Base-by-base conservation (phyloP, 805 yeast species). In the Monosporozyma aquatica region DNA sequence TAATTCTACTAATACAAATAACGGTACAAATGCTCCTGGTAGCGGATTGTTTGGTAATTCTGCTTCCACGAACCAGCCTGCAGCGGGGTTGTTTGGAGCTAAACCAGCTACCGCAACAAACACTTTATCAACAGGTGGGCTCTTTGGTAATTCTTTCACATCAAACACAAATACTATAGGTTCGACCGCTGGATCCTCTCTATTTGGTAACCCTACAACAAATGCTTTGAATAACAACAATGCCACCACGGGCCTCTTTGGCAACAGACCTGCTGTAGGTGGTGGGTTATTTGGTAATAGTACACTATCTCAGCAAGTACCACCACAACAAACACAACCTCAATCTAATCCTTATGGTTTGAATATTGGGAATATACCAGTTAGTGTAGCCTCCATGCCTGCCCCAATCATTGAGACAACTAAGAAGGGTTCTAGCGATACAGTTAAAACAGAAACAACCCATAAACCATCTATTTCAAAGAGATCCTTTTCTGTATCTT, bases 261-360 rank as follows among this genome's bases (percentile, higher is more conserved):
- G 55, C 2, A 47, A 52, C n/a, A 43, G 17, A 21, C 43, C 43
- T 37, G 26, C 43, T 8, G 17, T 17, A 6, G 54, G 66, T 23
- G 74, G 75, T 29, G 76, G 75, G 4, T 45, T 70, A 23, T 71
- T 71, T 52, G 75, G 75, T 10, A 52, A 51, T 41, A 43, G 25
- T n/a, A 17, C 45, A 6, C 20, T 34, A 5, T 21, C 36, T 22
- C 26, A 22, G 14, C 18, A 27, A 15, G 8, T 32, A 5, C 18
- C 17, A 13, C 7, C 26, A 14, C 27, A 40, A 23, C 25, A 23
- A 40, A 34, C 34, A 23, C 25, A 23, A 40, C 36, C 34, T 18
- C 17, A 34, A 7, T 37, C 47, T 13, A 56, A 54, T 45, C 64
- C 65, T 25, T 61, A 58, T 36, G 66, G 66, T 14, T 41, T 58